Conservation (phyloP, 1,284 basidiomycete species). For the Ceratorhiza oryzae-sativae region DNA sequence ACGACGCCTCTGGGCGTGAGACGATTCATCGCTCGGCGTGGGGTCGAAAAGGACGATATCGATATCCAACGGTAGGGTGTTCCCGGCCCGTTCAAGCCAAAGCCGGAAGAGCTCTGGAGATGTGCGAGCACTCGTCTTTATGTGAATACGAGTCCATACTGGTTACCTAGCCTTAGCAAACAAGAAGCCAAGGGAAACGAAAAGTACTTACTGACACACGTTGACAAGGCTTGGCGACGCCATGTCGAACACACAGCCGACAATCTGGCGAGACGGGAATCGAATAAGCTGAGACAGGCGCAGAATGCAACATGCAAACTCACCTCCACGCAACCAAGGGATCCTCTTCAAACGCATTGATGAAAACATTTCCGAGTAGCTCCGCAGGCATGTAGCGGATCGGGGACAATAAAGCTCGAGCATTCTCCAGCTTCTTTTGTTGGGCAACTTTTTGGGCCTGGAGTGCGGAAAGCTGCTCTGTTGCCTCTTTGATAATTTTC, state of each 20-base stretch:
- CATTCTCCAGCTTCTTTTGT: slow-evolving; percentile 33
- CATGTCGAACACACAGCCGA: slow-evolving; percentile 27
- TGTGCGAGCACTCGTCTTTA: slow-evolving; percentile 20
- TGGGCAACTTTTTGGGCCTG: slow-evolving; percentile 14
- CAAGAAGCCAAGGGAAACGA: neutral
- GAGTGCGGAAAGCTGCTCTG: slow-evolving; percentile 8
- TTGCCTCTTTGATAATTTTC: slow-evolving; percentile 28
- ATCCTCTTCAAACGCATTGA: slow-evolving; percentile 33
- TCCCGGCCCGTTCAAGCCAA: slow-evolving; percentile 35
- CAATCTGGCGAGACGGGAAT: neutral
- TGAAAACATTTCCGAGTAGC: slow-evolving; percentile 29
- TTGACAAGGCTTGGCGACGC: slow-evolving; percentile 35
- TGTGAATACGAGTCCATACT: slow-evolving; percentile 35
- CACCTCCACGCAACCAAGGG: slow-evolving; percentile 32
- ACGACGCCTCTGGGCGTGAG: slow-evolving; percentile 12
- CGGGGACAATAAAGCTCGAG: slow-evolving; percentile 26
- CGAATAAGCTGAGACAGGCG: neutral
- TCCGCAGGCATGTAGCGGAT: slow-evolving; percentile 28
- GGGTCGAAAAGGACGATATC: slow-evolving; percentile 26
- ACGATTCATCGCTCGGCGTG: slow-evolving; percentile 11
- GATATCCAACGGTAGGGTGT: slow-evolving; percentile 33
- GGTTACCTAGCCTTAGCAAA: slow-evolving; percentile 5
- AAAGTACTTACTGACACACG: slow-evolving; percentile 27
- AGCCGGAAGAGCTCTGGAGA: slow-evolving; percentile 34
- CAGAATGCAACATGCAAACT: neutral